Evolutionary conservation across 805 yeast species (phyloP).

Genomic region (Tetrapisispora nanseiensis): DNA sequence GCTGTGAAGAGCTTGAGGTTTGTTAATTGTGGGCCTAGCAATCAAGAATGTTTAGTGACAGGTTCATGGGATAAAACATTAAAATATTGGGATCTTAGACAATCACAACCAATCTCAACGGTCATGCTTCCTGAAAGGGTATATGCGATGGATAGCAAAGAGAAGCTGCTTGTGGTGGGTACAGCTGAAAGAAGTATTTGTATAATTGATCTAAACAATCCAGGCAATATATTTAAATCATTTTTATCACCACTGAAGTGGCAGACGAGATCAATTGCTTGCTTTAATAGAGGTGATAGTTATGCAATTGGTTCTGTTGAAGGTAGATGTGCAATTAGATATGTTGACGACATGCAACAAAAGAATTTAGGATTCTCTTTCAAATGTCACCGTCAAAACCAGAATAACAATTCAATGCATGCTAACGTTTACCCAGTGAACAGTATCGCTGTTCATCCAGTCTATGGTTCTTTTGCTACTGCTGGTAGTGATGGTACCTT

Average conservation of each 20-base stretch:
- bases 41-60: slow-evolving; percentile 68
- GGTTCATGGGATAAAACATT: slow-evolving; percentile 97
- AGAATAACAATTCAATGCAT: slow-evolving; percentile 42
- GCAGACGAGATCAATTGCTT: slow-evolving; percentile 76
- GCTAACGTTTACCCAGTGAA: slow-evolving; percentile 70
- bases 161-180: slow-evolving; percentile 79
- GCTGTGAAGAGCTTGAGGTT: slow-evolving; percentile 66
- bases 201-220: slow-evolving; percentile 70
- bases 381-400: slow-evolving; percentile 78
- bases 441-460: slow-evolving; percentile 77
- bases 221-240: slow-evolving; percentile 70
- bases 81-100: slow-evolving; percentile 90
- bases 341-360: slow-evolving; percentile 75
- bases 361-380: slow-evolving; percentile 71
- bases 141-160: slow-evolving; percentile 76
- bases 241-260: slow-evolving; percentile 70
- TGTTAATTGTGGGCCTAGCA: slow-evolving; percentile 78
- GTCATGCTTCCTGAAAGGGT: slow-evolving; percentile 82
- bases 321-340: slow-evolving; percentile 92
- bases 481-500: slow-evolving; percentile 93
- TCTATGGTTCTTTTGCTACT: slow-evolving; percentile 82
- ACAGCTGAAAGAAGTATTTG: slow-evolving; percentile 83
- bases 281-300: slow-evolving; percentile 89
- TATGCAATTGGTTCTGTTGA: slow-evolving; percentile 89
- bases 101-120: slow-evolving; percentile 72